Evolutionary conservation across 225 moss, liverwort and hornwort species (phyloP), one percentile per base, ranked within the genome.

Genomic region (Neckera pumila): DNA sequence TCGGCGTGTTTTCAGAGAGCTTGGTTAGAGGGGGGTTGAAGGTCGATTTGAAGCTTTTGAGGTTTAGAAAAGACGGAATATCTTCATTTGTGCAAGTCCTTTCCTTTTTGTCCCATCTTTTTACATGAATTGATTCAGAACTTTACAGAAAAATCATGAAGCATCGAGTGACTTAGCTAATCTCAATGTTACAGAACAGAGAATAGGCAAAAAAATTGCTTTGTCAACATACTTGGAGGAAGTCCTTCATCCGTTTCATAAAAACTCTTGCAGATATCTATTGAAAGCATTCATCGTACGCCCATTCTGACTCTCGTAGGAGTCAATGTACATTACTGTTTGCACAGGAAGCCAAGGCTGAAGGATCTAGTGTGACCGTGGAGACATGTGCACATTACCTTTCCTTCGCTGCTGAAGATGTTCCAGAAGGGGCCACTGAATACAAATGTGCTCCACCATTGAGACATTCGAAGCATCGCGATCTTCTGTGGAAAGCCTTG

Each of bases 351-450:
- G 99, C 99, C 12, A 99, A 96, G 88, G 89, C 38, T 17, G 91
- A 94, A 62, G 99, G 99, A 7, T 88, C 93, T 13, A 93, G 93
- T 54, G 90, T 99, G 63, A 96, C 93, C 36, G 97, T 97, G 53
- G 99, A 99, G 91, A 99, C 99, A 14, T 99, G 97, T 87, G 96
- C 97, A 34, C 99, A 99, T 83, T 99, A 96, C 89, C 96, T 99
- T 82, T 86, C 96, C 26, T 96, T 99, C 33, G 70, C 95, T 73
- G 94, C 99, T 14, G 99, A 97, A 93, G 97, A 99, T 84, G 83
- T 99, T 60, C 90, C 93, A 51, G 96, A 97, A 65, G 99, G 99
- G 80, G 96, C 96, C 67, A 99, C 99, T 21, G 13, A 91, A 63
- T 99, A 94, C 77, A 99, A 99, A 90, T 99, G 99, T 93, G 87